phyloP scores from a whole-genome alignment of 768 basidiomycete genomes.

The Suillus subaureus region DNA sequence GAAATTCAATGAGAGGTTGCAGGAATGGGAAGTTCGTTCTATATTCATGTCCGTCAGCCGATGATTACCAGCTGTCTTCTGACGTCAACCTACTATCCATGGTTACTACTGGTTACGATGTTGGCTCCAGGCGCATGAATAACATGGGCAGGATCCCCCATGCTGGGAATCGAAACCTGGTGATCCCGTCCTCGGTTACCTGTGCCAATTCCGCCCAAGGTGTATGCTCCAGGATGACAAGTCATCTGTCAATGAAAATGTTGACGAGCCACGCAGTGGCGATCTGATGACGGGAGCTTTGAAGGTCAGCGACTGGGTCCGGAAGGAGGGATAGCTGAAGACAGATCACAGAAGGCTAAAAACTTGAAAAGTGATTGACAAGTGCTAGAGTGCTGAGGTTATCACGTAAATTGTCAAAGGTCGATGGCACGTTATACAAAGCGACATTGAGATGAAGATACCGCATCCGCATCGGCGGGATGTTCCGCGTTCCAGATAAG shows the following conservation, averaged over 20 bases:
- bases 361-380: background rate
- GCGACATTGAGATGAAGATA: background rate
- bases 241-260: too few relatives aligned
- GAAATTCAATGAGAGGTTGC: background rate
- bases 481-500: background rate
- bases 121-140: background rate
- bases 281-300: background rate
- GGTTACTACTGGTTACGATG: background rate
- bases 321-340: background rate
- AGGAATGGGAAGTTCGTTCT: background rate
- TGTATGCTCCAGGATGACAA: background rate
- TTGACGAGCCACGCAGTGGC: background rate
- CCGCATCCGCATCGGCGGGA: background rate
- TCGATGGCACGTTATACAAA: background rate
- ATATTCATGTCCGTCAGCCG: conserved; percentile 2
- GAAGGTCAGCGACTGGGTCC: background rate
- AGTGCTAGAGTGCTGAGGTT: background rate
- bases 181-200: background rate
- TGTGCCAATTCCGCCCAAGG: background rate
- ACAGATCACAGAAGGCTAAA: background rate
- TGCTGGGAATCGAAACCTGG: background rate
- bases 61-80: background rate
- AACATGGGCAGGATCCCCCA: background rate
- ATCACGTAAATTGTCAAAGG: background rate
- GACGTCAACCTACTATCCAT: conserved; percentile 1